Evolutionary conservation across 176 grass and related monocot species (phyloP).

Genomic region (Bothriochloa decipiens): DNA sequence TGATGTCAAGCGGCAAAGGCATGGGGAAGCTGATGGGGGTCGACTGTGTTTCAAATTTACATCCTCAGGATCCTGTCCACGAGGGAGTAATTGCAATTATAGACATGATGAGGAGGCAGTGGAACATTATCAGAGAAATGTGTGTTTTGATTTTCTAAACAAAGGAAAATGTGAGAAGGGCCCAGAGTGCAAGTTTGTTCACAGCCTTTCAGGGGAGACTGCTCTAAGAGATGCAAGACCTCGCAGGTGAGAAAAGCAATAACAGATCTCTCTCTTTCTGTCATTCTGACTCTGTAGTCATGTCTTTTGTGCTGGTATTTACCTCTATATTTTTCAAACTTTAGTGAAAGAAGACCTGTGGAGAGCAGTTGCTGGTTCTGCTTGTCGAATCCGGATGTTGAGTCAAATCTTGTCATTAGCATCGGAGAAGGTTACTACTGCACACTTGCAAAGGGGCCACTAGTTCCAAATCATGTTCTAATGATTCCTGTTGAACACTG

Average conservation of each 20-base stretch:
- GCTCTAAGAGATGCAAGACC: conserved; percentile 52
- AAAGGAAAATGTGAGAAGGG: conserved; percentile 89
- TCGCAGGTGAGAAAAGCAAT: conserved; percentile 53
- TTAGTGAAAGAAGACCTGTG: conserved; percentile 45
- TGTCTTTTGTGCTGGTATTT: conserved; percentile 17
- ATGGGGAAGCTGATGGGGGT: conserved; percentile 51
- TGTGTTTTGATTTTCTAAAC: conserved; percentile 97
- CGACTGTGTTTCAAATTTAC: conserved; percentile 88
- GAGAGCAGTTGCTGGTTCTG: conserved; percentile 95
- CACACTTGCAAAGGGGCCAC: conserved; percentile 87
- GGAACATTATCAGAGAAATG: conserved; percentile 71
- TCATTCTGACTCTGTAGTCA: not conserved
- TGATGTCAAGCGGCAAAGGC: conserved; percentile 82
- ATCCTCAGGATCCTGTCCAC: conserved; percentile 71
- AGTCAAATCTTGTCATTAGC: conserved; percentile 82
- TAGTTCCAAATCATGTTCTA: conserved; percentile 83
- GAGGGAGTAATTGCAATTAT: conserved; percentile 65
- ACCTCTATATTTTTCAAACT: conserved; percentile 38
- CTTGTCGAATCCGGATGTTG: conserved; percentile 88
- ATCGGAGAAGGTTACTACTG: conserved; percentile 90
- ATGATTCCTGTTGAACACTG: conserved; percentile 82
- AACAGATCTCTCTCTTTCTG: conserved; percentile 7
- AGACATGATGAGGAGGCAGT: conserved; percentile 71
- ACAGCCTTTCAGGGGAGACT: conserved; percentile 68
- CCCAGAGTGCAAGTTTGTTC: conserved; percentile 69